A percentile compares a stretch with the other conserved stretches of the same genome.
These are phyloP conservation scores for Grosmannia serpens DNA, from an alignment of 2,329 filamentous ascomycete species.

Conservation along the genomic window DNA sequence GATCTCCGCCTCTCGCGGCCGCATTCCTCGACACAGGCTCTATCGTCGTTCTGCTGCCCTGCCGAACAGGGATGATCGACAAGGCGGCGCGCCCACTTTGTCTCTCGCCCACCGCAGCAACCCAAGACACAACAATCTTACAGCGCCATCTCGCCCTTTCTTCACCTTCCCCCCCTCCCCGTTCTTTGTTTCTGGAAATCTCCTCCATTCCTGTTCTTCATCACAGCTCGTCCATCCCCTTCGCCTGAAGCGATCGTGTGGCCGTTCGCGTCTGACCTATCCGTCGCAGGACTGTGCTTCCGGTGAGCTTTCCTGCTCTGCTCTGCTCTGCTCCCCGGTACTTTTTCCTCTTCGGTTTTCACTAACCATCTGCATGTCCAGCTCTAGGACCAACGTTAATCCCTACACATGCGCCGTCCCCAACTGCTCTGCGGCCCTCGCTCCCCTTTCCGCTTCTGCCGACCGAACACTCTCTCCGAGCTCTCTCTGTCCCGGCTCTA, in stretches of 20 bases:
- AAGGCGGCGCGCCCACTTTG: background rate
- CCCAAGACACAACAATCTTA: background rate
- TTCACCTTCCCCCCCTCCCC: background rate
- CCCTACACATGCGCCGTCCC: background rate
- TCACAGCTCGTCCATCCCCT: background rate
- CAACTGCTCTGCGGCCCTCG: too few species aligned
- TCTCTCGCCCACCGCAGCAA: background rate
- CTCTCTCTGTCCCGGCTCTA: too few species aligned
- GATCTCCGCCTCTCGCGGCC: background rate
- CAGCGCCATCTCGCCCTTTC: background rate
- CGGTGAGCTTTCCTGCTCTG: background rate
- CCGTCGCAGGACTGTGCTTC: background rate
- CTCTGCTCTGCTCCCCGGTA: background rate
- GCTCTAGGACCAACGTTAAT: background rate
- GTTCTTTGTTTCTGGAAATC: background rate
- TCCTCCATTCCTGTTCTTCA: background rate
- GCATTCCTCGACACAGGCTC: background rate
- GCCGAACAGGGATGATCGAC: background rate
- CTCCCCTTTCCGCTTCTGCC: background rate
- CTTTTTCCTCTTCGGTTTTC: background rate
- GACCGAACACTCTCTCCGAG: background rate
- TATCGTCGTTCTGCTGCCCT: background rate
- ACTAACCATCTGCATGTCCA: background rate
- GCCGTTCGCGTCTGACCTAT: background rate
- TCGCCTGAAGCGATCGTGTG: background rate